phyloP scores from a whole-genome alignment of 192 early-diverging fungal species.

The Coemansia sp. region DNA sequence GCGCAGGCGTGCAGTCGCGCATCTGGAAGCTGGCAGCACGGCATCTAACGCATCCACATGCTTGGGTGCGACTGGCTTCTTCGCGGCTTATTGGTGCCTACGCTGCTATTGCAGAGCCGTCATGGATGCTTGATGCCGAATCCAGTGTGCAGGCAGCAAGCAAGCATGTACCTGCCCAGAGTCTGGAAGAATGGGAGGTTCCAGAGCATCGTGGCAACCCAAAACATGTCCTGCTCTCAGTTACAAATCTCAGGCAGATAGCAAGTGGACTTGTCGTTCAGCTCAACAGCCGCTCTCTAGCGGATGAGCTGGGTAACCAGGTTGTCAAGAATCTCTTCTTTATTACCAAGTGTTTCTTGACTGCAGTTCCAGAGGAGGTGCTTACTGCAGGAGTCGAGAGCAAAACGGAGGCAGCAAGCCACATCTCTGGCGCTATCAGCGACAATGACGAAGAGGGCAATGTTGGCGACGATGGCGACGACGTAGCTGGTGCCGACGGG shows the following conservation, averaged over 20 bases:
- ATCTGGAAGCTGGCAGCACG: constrained; percentile 70
- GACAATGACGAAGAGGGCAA: constrained; percentile 27
- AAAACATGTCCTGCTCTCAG: constrained; percentile 32
- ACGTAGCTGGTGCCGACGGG: constrained; percentile 51
- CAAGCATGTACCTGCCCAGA: background rate
- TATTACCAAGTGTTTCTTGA: constrained; percentile 72
- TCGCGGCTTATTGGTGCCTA: constrained; percentile 74
- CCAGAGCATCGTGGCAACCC: constrained; percentile 20
- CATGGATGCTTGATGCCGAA: constrained; percentile 51
- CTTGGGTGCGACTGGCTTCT: constrained; percentile 79
- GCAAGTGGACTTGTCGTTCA: constrained; percentile 60
- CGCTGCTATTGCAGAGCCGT: constrained; percentile 68
- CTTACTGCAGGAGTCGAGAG: background rate
- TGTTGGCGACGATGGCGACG: constrained; percentile 20
- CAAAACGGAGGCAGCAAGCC: constrained; percentile 1
- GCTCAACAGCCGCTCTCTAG: constrained; percentile 63
- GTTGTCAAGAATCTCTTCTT: constrained; percentile 94
- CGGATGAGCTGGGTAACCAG: constrained; percentile 81
- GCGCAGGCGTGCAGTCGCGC: constrained; percentile 42
- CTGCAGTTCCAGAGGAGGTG: constrained; percentile 20
- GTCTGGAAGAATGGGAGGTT: constrained; percentile 26
- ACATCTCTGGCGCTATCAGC: constrained; percentile 22
- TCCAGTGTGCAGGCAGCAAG: background rate
- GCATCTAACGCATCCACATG: constrained; percentile 82
- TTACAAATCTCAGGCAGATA: constrained; percentile 54